phyloP scores from a whole-genome alignment of 1,284 basidiomycete genomes.

The Irpex sp. region DNA sequence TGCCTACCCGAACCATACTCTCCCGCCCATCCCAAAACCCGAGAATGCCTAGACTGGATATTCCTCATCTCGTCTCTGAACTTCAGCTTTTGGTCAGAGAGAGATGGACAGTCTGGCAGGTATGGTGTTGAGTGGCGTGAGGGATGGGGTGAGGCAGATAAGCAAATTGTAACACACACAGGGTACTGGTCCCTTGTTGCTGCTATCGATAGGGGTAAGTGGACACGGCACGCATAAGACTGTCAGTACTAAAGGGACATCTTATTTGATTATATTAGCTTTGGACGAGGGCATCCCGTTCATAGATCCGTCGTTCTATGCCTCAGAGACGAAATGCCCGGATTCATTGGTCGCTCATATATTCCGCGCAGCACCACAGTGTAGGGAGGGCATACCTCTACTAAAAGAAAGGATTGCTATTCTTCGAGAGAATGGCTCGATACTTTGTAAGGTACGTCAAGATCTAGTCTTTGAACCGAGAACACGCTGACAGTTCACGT shows the following conservation, averaged over 20 bases:
- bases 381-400: conserved; percentile 61
- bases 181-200: conserved; percentile 85
- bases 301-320: conserved; percentile 72
- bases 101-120: conserved; percentile 47
- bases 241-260: too few species aligned
- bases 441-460: conserved; percentile 57
- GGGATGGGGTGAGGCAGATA: conserved; percentile 51
- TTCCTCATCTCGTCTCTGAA: conserved; percentile 81
- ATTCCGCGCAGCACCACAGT: conserved; percentile 58
- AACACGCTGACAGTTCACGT: neutral
- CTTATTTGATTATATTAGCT: conserved; percentile 25
- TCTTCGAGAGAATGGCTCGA: conserved; percentile 68
- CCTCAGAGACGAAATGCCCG: conserved; percentile 60
- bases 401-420: conserved; percentile 64
- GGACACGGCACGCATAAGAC: neutral
- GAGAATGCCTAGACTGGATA: conserved; percentile 71
- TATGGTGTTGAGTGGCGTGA: conserved; percentile 74
- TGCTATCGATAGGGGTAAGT: conserved; percentile 67
- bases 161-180: conserved; percentile 47
- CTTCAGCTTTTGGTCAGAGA: conserved; percentile 84
- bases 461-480: neutral
- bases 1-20: conserved; percentile 61
- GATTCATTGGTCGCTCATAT: conserved; percentile 61
- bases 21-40: conserved; percentile 47
- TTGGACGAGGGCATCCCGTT: conserved; percentile 68